Base-by-base conservation (phyloP, 495 filamentous ascomycete species). In the Opeltia flavorubescens region DNA sequence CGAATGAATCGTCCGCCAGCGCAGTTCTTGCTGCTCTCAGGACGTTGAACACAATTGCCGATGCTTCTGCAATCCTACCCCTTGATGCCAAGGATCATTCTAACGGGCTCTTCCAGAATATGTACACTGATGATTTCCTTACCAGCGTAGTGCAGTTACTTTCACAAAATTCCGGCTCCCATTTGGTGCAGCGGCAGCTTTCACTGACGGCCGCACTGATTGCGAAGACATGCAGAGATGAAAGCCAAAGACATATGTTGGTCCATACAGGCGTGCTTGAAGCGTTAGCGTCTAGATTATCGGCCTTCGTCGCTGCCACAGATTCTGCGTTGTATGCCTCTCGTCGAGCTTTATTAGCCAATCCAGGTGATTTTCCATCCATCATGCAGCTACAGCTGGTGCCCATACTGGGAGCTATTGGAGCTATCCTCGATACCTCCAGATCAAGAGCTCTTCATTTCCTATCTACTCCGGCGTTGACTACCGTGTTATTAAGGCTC, bases 351-450 rank as follows among this genome's bases (percentile, higher is more conserved):
- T 2, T 40, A 9, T 20, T 33, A n/a, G 38, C 36, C 35, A 38
- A 35, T 23, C 62, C 64, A 8, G 18, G 3, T 23, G 25, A 9
- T 12, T 25, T 21, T 12, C 38, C 72, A 80, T 33, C 75, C 84
- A 5, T 74, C 79, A 1, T 63, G 62, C 66, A 67, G 8, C 70
- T 71, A n/a, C 71, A 75, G 27, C 62, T 94, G 35, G 71, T 79
- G 5, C 70, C 77, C 24, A 74, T 93, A 38, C 63, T 98, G n/a
- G 82, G 87, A 48, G 85, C 89, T 1, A 76, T 93, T 36, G 76
- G 79, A 9, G 72, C 77, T 33, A 88, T 96, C 35, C 76, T 95
- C 47, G 71, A 78, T 34, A 74, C 82, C 50, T 95, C 91, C 0
- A 81, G 80, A 44, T 82, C 77, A 63, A 77, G 86, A 15, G 79